Evolutionary conservation across 2,329 filamentous ascomycete genomes (phyloP).

Genomic region (Aspergillus ibericus): DNA sequence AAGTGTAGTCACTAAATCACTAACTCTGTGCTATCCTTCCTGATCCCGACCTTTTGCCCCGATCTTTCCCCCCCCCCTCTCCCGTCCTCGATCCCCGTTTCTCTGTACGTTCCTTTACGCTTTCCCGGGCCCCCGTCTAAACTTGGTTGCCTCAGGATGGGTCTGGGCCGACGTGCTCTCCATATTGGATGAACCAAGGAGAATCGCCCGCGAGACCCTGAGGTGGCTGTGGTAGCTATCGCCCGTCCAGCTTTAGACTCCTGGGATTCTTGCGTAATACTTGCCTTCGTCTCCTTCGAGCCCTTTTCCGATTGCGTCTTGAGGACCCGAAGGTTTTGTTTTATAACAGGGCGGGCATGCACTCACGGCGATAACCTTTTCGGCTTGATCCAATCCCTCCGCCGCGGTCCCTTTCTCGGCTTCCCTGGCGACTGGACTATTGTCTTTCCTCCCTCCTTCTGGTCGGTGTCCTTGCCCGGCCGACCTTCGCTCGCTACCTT

Average conservation of each 20-base stretch:
- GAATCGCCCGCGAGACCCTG: constrained; percentile 6
- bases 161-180: constrained; percentile 13
- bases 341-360: constrained; percentile 6
- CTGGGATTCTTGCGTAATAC: constrained; percentile 7
- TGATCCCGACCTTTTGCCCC: constrained; percentile 21
- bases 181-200: constrained; percentile 8
- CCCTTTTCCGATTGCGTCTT: constrained; percentile 12
- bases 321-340: background rate
- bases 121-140: constrained; percentile 1
- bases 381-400: constrained; percentile 3
- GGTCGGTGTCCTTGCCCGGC: background rate
- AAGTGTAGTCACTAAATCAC: background rate
- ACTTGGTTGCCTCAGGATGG: constrained; percentile 20
- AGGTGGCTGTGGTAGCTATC: constrained; percentile 11
- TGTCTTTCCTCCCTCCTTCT: background rate
- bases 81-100: background rate
- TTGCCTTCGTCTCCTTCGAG: background rate
- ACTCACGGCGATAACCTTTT: constrained; percentile 3
- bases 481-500: constrained; percentile 5
- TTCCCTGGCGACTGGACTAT: constrained; percentile 7
- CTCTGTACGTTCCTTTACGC: constrained; percentile 3
- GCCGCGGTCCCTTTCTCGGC: constrained; percentile 1
- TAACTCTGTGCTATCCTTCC: background rate
- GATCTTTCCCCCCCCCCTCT: background rate
- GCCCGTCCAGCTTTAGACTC: background rate